Evolutionary conservation across 768 basidiomycete species (phyloP).

Genomic region (Termitomyces sp.): DNA sequence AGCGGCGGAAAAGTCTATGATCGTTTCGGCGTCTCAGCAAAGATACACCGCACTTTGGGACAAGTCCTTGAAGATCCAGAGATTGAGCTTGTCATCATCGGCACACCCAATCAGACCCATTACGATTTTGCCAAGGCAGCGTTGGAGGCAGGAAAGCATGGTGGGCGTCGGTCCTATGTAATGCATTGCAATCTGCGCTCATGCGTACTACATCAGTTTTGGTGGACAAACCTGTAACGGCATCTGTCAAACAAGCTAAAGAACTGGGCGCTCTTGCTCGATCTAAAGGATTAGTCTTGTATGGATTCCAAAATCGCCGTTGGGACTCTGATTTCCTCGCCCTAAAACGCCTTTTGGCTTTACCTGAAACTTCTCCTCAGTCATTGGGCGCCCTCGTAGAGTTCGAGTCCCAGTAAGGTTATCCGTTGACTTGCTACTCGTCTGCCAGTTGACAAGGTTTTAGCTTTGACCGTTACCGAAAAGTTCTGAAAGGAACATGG

Average conservation of each 20-base stretch:
- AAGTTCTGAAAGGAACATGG: conserved; percentile 67
- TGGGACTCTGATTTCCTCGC: conserved; percentile 80
- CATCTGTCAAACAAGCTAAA: conserved; percentile 52
- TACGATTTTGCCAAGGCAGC: conserved; percentile 62
- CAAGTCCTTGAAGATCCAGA: conserved; percentile 57
- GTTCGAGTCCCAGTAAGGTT: conserved; percentile 69
- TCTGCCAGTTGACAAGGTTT: conserved; percentile 1
- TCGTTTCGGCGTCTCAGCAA: conserved; percentile 54
- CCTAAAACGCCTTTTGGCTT: conserved; percentile 51
- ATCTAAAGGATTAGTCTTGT: conserved; percentile 58
- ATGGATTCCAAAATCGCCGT: conserved; percentile 71
- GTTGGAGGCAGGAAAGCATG: conserved; percentile 70
- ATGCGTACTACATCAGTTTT: conserved; percentile 42
- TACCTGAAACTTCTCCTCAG: conserved; percentile 46
- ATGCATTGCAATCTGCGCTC: background rate
- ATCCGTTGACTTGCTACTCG: background rate
- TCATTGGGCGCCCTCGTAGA: conserved; percentile 62
- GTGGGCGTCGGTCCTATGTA: conserved; percentile 25
- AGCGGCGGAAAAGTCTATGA: conserved; percentile 63
- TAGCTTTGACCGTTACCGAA: conserved; percentile 76
- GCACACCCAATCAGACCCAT: conserved; percentile 74
- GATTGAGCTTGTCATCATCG: conserved; percentile 66
- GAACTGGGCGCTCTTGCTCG: conserved; percentile 60
- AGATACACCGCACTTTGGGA: conserved; percentile 59
- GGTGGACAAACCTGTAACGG: conserved; percentile 76